Base-by-base conservation (phyloP, 352 stramenopile genomes). In the Pythium volutum region DNA sequence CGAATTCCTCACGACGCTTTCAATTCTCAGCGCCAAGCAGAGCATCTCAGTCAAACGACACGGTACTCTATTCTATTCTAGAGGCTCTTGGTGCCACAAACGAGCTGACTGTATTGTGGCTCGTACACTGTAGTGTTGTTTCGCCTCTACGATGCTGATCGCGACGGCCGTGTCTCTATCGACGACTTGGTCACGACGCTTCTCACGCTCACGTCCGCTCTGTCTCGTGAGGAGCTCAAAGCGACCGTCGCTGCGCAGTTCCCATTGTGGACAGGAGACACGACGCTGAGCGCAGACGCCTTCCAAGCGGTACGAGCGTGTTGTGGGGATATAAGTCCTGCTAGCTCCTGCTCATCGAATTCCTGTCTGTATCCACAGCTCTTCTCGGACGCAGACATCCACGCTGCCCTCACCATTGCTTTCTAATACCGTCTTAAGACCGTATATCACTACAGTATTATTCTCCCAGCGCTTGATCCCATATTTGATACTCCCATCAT, bases 11-110 rank as follows among this genome's bases (percentile, higher is more conserved):
- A 70, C 73, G 9, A 33, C 74, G 23, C 49, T 82, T 2, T 56
- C 61, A 2, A 51, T 79, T 27, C 75, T 82, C 26, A 80, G 66
- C 41, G 49, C 48, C 9, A 85, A 77, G 26, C 73, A 81, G 34
- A 62, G 63, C 31, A n/a, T 74, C 20, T 38, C 59, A 3, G 4
- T 70, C 33, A 85, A 82, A 38, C 67, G 67, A 18, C 58, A 61
- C 22, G 55, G 55, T 62, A 22, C 1, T 25, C 3, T 23, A 4
- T 29, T n/a, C 33, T 22, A n/a, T n/a, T n/a, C n/a, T n/a, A n/a
- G n/a, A n/a, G n/a, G n/a, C n/a, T n/a, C n/a, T n/a, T n/a, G n/a
- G n/a, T n/a, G n/a, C n/a, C n/a, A n/a, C n/a, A n/a, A n/a, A n/a
- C n/a, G n/a, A n/a, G n/a, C n/a, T n/a, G n/a, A n/a, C n/a, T n/a